Evolutionary conservation across 2,329 filamentous ascomycete species (phyloP).

Genomic region (Anisogramma anomala): DNA sequence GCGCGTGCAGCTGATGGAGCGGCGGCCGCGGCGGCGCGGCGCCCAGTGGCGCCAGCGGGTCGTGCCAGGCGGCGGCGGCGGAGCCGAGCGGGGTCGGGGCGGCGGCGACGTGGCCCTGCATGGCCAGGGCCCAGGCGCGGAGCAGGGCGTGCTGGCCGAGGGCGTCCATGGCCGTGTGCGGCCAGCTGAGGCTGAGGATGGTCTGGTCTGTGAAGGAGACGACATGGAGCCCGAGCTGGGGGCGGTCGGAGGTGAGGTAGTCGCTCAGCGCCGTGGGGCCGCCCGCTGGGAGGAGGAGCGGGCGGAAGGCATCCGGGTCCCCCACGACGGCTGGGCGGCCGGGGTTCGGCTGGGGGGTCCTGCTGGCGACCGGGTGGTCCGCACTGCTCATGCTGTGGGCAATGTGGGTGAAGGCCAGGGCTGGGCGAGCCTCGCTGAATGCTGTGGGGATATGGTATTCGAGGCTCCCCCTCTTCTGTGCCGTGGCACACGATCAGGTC

Average conservation of each 20-base stretch:
- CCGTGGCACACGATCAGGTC: no score
- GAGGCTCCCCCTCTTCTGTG: slow-evolving; percentile 20
- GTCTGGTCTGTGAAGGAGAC: slow-evolving; percentile 32
- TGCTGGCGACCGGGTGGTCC: slow-evolving; percentile 25
- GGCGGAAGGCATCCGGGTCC: slow-evolving; percentile 18
- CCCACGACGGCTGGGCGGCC: slow-evolving; percentile 18
- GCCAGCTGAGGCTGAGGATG: slow-evolving; percentile 27
- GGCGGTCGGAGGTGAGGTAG: slow-evolving; percentile 23
- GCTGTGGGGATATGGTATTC: slow-evolving; percentile 30
- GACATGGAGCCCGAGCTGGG: slow-evolving; percentile 30
- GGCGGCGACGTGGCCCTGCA: slow-evolving; percentile 22
- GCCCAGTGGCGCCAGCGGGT: no score
- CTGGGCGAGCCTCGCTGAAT: slow-evolving; percentile 25
- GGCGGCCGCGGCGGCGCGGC: no score
- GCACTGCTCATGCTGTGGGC: slow-evolving; percentile 21
- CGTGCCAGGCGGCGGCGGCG: no score
- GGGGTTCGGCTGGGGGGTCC: slow-evolving; percentile 19
- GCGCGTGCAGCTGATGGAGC: no score
- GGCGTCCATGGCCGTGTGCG: slow-evolving; percentile 30
- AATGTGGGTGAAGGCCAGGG: slow-evolving; percentile 24
- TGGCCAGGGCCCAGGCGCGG: slow-evolving; percentile 27
- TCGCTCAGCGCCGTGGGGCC: no score
- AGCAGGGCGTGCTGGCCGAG: slow-evolving; percentile 27
- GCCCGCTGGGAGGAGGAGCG: no score
- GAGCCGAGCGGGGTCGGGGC: no score